Evolutionary conservation across 345 rosid species (phyloP), one percentile per base, ranked within the genome.

Genomic region (Sonneratia caseolaris): DNA sequence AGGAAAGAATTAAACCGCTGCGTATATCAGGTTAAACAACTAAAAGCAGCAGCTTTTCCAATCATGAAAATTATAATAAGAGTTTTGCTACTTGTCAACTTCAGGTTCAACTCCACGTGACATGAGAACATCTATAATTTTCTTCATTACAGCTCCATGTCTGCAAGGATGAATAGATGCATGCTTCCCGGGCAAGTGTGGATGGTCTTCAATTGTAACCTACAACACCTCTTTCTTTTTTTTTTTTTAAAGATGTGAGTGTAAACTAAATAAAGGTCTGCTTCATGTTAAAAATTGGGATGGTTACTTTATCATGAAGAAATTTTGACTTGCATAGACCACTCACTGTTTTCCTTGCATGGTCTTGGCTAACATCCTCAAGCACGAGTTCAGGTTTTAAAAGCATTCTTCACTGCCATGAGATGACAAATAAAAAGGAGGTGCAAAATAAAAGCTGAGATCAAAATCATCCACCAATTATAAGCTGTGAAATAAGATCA

Each of bases 81-180:
- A 18, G 38, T 35, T 18, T 7, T 12, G 14, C 82, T 83, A 96
- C 98, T 90, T 96, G 82, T 92, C 97, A 78, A 96, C 99, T 91
- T 92, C 96, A 37, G 99, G 99, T 80, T 96, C 98, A 64, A 92
- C 98, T 66, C 97, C 99, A 51, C 82, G 97, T 4, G 98, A 90
- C 98, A 96, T 86, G 72, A 91, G 76, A 38, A 92, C 97, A 79
- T 92, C 99, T 78, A 92, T 96, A 53, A 96, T 92, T 82, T 92
- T 96, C 87, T 96, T 96, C 99, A 96, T 96, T 47, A 96, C 99
- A 59, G 98, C 99, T 21, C 97, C 99, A 82, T 96, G 99, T 66
- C 87, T 85, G 79, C 99, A 96, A 57, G 99, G 99, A 84, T 96
- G 99, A 38, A 96, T 92, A 68, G 99, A 96, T 22, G 99, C 99